Conservation (phyloP, 1,139 yeast species). For the Blastobotrys arbuscula region DNA sequence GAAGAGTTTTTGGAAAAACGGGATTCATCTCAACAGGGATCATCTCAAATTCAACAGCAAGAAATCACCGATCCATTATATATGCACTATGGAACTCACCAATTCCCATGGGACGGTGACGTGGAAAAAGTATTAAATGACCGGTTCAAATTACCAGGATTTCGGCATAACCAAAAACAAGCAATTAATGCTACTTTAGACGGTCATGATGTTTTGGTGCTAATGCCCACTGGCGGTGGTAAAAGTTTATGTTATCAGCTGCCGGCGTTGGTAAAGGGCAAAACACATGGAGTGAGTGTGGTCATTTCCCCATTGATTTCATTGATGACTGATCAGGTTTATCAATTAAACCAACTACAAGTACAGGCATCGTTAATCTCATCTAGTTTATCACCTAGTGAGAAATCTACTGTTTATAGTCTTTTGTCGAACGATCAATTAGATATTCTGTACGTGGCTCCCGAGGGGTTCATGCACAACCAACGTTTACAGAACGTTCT, state of each 20-base stretch:
- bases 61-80: slow-evolving; percentile 4
- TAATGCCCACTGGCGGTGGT: slow-evolving; percentile 99
- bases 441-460: slow-evolving; percentile 82
- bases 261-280: slow-evolving; percentile 73
- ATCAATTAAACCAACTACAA: slow-evolving; percentile 59
- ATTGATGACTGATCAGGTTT: slow-evolving; percentile 96
- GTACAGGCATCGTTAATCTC: slow-evolving; percentile 82
- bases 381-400: slow-evolving; percentile 55
- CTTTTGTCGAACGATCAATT: slow-evolving; percentile 53
- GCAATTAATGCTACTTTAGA: slow-evolving; percentile 77
- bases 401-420: slow-evolving; percentile 58
- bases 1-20: slow-evolving; percentile 4
- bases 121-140: slow-evolving; percentile 51
- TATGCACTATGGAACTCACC: not conserved
- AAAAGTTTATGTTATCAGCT: slow-evolving; percentile 93
- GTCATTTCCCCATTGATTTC: slow-evolving; percentile 95
- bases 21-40: not conserved
- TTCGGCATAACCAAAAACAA: slow-evolving; percentile 79
- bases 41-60: not conserved
- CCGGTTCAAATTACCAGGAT: slow-evolving; percentile 58
- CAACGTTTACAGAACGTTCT: slow-evolving; percentile 63
- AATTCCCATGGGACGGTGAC: slow-evolving; percentile 59
- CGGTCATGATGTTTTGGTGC: slow-evolving; percentile 85
- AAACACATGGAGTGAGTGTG: slow-evolving; percentile 75
- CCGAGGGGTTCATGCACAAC: slow-evolving; percentile 89